Evolutionary conservation across 768 basidiomycete species (phyloP).

Genomic region (Pleurotus salmoneostramineus): DNA sequence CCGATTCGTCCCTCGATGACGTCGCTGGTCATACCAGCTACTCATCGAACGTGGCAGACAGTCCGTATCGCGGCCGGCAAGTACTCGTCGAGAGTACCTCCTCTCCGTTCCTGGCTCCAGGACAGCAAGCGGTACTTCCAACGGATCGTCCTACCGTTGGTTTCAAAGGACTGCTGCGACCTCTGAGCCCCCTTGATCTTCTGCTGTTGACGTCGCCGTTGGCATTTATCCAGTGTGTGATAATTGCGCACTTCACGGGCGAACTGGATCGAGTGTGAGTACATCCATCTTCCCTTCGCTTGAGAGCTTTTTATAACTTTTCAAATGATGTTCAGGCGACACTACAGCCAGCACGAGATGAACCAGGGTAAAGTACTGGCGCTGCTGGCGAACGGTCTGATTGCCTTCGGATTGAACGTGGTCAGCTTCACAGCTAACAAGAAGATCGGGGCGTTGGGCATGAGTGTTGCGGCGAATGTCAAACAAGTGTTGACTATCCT

Average conservation of each 20-base stretch:
- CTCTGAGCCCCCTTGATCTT: constrained; percentile 83
- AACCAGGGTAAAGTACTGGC: constrained; percentile 39
- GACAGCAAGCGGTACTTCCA: constrained; percentile 36
- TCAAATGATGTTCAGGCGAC: constrained; percentile 3
- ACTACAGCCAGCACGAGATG: constrained; percentile 34
- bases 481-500: constrained; percentile 92
- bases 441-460: constrained; percentile 82
- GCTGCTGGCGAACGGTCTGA: constrained; percentile 71
- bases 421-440: constrained; percentile 96
- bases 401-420: constrained; percentile 92
- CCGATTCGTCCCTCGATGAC: not conserved
- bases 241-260: constrained; percentile 74
- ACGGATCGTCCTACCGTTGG: constrained; percentile 1
- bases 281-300: not conserved
- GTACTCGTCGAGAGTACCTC: no score
- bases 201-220: constrained; percentile 71
- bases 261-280: constrained; percentile 62
- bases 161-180: constrained; percentile 35
- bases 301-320: constrained; percentile 2
- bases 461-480: constrained; percentile 90
- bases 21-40: no score
- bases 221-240: constrained; percentile 82
- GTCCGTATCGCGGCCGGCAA: not conserved
- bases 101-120: no score
- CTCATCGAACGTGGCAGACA: not conserved